Percentiles rank a stretch among this genome's conserved stretches.
Conservation (phyloP, 2,329 filamentous ascomycete genomes). For the Fusarium longipes region DNA sequence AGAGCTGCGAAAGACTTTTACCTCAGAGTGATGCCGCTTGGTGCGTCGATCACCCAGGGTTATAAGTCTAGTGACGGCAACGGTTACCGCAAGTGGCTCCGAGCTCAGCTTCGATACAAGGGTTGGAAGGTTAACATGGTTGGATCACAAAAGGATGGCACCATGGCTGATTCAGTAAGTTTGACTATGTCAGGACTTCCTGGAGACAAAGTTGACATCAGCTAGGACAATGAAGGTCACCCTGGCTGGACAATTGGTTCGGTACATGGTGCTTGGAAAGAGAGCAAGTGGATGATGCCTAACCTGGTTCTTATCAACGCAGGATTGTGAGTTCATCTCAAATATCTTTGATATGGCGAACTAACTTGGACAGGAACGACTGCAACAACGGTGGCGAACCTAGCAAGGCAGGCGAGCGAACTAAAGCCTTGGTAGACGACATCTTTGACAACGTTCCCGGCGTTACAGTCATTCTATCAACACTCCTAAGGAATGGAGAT, state of each 20-base stretch:
- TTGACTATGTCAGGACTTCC: accelerated
- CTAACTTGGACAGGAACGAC: background rate
- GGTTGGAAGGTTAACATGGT: slow-evolving; percentile 10
- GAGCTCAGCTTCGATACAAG: background rate
- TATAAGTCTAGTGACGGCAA: slow-evolving; percentile 3
- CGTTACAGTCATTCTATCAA: background rate
- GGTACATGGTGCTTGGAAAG: background rate
- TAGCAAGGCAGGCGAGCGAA: background rate
- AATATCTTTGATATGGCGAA: background rate
- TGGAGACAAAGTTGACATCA: too few relatives aligned
- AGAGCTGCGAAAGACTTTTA: slow-evolving; percentile 10
- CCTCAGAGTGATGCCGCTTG: slow-evolving; percentile 2
- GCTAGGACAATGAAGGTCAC: background rate
- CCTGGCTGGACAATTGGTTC: background rate
- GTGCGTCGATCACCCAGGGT: background rate
- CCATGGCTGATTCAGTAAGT: slow-evolving; percentile 1
- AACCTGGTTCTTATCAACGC: slow-evolving; percentile 3
- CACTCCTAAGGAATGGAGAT: background rate
- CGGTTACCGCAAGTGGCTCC: slow-evolving; percentile 1
- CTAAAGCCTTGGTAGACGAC: background rate
- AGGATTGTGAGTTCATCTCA: background rate
- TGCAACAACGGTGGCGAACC: background rate
- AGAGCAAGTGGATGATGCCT: slow-evolving; percentile 1
- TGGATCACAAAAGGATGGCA: background rate
- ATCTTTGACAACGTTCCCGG: background rate